Evolutionary conservation across 2,329 filamentous ascomycete genomes (phyloP).

Genomic region (Lithohypha guttulata): DNA sequence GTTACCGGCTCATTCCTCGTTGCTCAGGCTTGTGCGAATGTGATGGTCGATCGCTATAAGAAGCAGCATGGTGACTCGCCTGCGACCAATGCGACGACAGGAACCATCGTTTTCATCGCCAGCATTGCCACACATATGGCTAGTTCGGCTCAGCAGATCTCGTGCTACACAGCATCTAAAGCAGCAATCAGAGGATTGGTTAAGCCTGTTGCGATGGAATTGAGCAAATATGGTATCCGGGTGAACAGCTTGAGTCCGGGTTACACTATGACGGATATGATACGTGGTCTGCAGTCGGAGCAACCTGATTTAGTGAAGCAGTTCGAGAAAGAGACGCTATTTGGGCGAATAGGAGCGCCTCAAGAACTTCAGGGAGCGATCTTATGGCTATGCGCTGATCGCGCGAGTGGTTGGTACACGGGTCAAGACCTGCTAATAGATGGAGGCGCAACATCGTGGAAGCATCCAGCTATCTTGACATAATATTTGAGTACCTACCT

Average conservation of each 20-base stretch:
- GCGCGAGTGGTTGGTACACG: slow-evolving; percentile 19
- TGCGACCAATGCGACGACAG: slow-evolving; percentile 15
- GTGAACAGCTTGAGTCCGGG: slow-evolving; percentile 26
- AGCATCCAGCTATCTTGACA: slow-evolving; percentile 19
- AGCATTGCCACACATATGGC: slow-evolving; percentile 27
- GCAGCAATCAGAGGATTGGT: slow-evolving; percentile 66
- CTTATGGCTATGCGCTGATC: slow-evolving; percentile 16
- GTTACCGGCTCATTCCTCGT: slow-evolving; percentile 22
- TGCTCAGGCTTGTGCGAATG: slow-evolving; percentile 23
- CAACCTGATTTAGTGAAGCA: slow-evolving; percentile 19
- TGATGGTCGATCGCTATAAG: slow-evolving; percentile 18
- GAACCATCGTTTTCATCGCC: slow-evolving; percentile 28
- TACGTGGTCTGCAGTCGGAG: slow-evolving; percentile 14
- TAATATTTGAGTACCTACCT: not conserved
- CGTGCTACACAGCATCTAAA: slow-evolving; percentile 58
- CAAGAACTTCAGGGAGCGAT: slow-evolving; percentile 19
- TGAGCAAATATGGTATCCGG: slow-evolving; percentile 23
- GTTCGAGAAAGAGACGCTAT: slow-evolving; percentile 21
- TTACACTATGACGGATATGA: slow-evolving; percentile 24
- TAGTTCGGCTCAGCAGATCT: slow-evolving; percentile 25
- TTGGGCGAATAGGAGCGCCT: slow-evolving; percentile 19
- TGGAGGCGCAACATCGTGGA: slow-evolving; percentile 22
- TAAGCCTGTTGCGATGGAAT: slow-evolving; percentile 50
- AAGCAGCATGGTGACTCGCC: slow-evolving; percentile 9
- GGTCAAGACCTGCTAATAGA: slow-evolving; percentile 21